Evolutionary conservation across 2,329 filamentous ascomycete species (phyloP), one percentile per base, ranked within the genome.

Genomic region (Myotisia sp.): DNA sequence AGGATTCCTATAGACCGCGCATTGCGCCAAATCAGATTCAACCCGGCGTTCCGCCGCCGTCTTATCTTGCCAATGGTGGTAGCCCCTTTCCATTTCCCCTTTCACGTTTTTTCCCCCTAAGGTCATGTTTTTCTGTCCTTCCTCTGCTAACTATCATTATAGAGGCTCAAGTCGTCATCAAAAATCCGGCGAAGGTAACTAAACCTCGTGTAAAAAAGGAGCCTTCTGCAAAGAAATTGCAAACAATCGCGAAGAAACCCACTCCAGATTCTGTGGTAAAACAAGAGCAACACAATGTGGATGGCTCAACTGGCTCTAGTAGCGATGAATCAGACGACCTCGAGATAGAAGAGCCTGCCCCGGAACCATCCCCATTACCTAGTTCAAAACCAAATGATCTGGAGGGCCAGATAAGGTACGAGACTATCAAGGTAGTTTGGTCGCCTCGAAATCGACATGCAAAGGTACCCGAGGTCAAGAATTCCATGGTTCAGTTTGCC

Each of bases 391-490:
- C 72, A 6, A 60, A 56, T 23, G 66, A 70, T 29, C 62, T 66
- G 4, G 56, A 67, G 39, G 65, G 59, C 44, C 69, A 63, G 27
- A 63, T 65, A 9, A 60, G 64, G 35, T 76, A 75, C 51, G 71
- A 76, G 47, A 63, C 69, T 6, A 65, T 75, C 37, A 70, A 71
- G 49, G 70, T 71, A 19, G 64, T 74, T 7, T 77, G 73, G 72
- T 65, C 62, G 31, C 65, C 68, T 29, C 65, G 65, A 39, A 68
- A 66, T 41, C 64, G 63, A 40, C 52, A 58, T 20, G 56, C 65
- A 13, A 55, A 59, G 36, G 55, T 61, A 10, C 64, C 68, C 17
- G 65, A 65, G 39, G 66, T 76, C 37, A 66, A 70, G 42, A 57
- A 54, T 41, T 67, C 66, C 28, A 57, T 76, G 42, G 62, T 63